A percentile compares a stretch with the other conserved stretches of the same genome.
phyloP scores from a whole-genome alignment of 2,329 filamentous ascomycete genomes.

The Hymenoscyphus scutula region DNA sequence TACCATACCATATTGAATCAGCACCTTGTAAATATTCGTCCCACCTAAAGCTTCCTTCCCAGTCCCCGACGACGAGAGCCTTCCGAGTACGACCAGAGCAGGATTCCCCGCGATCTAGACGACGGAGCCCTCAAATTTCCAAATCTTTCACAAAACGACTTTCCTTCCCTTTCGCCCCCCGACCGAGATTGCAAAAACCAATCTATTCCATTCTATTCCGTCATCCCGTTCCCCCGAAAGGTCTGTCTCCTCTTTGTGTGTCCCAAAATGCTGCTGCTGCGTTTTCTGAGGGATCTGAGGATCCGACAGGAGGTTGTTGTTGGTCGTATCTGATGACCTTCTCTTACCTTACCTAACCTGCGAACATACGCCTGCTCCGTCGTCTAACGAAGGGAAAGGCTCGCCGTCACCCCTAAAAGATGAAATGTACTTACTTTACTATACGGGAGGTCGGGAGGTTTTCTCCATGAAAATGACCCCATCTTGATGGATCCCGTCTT shows the following conservation, averaged over 20 bases:
- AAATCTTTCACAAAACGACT: background rate
- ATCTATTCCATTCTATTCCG: constrained; percentile 9
- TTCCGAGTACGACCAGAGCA: background rate
- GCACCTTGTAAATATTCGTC: background rate
- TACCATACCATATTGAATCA: background rate
- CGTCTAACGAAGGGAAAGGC: constrained; percentile 15
- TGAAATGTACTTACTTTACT: no score
- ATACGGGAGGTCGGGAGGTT: constrained; percentile 24
- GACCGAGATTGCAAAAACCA: constrained; percentile 16
- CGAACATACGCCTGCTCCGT: no score
- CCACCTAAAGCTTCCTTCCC: background rate
- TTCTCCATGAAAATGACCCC: constrained; percentile 22
- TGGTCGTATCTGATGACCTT: constrained; percentile 15
- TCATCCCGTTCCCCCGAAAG: constrained; percentile 17
- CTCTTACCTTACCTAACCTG: no score
- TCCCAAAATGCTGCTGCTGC: background rate
- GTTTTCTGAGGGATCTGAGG: no score
- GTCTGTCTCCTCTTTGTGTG: constrained; percentile 8
- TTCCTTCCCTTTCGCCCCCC: constrained; percentile 2
- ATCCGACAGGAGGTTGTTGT: constrained; percentile 7
- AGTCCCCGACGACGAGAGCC: no score
- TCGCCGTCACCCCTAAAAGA: constrained; percentile 5
- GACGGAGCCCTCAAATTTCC: background rate
- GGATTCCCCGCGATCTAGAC: background rate
- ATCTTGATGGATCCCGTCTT: constrained; percentile 17